A percentile compares a stretch with the other conserved stretches of the same genome.
Conservation (phyloP, 371 early-diverging fungal genomes). For the Syncephalastrum monosporum region DNA sequence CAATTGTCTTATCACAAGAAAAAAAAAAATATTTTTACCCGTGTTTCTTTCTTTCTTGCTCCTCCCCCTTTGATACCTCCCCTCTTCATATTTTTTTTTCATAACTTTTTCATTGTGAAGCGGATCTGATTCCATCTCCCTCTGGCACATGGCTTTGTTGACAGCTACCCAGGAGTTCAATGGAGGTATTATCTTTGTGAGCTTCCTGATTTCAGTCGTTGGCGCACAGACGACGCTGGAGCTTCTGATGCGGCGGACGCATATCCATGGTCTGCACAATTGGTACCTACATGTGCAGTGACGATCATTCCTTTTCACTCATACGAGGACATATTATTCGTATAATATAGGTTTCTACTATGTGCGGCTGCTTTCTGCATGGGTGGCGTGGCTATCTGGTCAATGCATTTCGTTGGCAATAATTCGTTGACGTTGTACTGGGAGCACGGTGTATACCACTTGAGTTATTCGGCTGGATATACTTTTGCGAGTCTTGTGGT, state of each 20-base stretch:
- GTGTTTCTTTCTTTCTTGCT: no score
- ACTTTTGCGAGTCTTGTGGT: constrained; percentile 42
- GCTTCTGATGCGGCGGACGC: constrained; percentile 22
- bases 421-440: constrained; percentile 31
- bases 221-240: constrained; percentile 24
- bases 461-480: constrained; percentile 38
- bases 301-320: no score
- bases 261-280: constrained; percentile 18
- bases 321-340: neutral
- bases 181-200: constrained; percentile 27
- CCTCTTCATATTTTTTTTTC: no score
- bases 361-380: constrained; percentile 36
- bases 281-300: constrained; percentile 8
- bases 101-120: no score
- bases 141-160: no score
- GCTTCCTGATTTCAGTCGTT: constrained; percentile 19
- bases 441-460: constrained; percentile 17
- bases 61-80: no score
- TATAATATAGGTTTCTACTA: constrained; percentile 31
- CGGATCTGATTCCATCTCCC: no score
- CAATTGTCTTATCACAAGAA: no score
- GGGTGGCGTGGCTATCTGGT: constrained; percentile 50
- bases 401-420: constrained; percentile 52
- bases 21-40: no score
- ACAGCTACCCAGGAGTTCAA: constrained; percentile 18